Base-by-base conservation (phyloP, 2,329 filamentous ascomycete genomes). In the Ophioceras dolichostomum region DNA sequence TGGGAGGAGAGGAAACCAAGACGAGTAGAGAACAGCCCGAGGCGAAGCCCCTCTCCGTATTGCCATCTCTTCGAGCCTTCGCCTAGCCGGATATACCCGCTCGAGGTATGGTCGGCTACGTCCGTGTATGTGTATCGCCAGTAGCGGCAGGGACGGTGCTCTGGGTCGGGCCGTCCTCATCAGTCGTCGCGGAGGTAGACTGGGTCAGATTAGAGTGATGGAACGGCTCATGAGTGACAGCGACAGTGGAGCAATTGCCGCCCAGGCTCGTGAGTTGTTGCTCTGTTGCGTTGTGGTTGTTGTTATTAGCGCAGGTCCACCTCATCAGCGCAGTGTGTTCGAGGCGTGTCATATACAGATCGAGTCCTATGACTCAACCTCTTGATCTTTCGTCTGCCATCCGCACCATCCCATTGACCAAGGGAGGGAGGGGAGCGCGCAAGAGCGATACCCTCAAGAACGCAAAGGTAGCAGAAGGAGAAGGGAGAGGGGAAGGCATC, bases 261-360 rank as follows among this genome's bases (percentile, higher is more conserved):
- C 56, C 51, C 10, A 57, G 31, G n/a, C 73, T 68, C 19, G 55
- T 52, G 4, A 74, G 52, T 49, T 73, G 68, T 41, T 69, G 68
- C 49, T 74, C 70, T 73, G 41, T 22, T n/a, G n/a, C n/a, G 12
- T 26, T 26, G 22, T 12, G 7, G 22, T 7, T 26, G 22, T 26
- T 26, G 12, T 12, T 26, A 26, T 26, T 26, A 26, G 22, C 22
- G 22, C 12, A 12, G 22, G 8, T n/a, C n/a, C n/a, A n/a, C n/a
- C n/a, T n/a, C n/a, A n/a, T n/a, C n/a, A n/a, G n/a, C n/a, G n/a
- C n/a, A n/a, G n/a, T n/a, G n/a, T n/a, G n/a, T n/a, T n/a, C n/a
- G n/a, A n/a, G n/a, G n/a, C n/a, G n/a, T n/a, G n/a, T n/a, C n/a
- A n/a, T n/a, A n/a, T n/a, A n/a, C n/a, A n/a, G n/a, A n/a, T n/a